A percentile compares a stretch with the other conserved stretches of the same genome.
Conservation (phyloP, 73 alveolate genomes). For the Paramecium caudatum region DNA sequence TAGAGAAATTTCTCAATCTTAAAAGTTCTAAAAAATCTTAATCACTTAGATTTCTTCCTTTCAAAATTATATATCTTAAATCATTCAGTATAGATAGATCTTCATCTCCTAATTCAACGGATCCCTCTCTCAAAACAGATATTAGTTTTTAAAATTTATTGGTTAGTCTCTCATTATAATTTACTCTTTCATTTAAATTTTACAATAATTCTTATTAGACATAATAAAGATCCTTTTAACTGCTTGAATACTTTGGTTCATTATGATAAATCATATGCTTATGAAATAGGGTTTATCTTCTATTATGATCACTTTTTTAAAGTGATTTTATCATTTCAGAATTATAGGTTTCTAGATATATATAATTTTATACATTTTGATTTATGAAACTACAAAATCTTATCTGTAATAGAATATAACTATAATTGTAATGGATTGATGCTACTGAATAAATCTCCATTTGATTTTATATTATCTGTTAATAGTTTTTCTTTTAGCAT, state of each 20-base stretch:
- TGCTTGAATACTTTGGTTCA: conserved; percentile 17
- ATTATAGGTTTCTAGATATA: conserved; percentile 29
- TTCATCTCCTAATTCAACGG: conserved; percentile 44
- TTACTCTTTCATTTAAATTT: conserved; percentile 20
- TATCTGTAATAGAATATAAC: conserved; percentile 57
- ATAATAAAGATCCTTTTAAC: conserved; percentile 14
- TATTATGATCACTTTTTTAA: conserved; percentile 65
- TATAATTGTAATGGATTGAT: conserved; percentile 52
- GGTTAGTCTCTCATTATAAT: conserved; percentile 58
- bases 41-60: conserved; percentile 65
- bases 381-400: conserved; percentile 8
- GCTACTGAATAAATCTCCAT: conserved; percentile 35
- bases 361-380: conserved; percentile 40
- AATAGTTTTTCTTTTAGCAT: conserved; percentile 47
- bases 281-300: conserved; percentile 63
- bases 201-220: background rate
- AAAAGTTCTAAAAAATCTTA: conserved; percentile 50
- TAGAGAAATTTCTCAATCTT: conserved; percentile 27
- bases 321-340: conserved; percentile 33
- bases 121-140: conserved; percentile 42
- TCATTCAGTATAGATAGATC: conserved; percentile 23
- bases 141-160: conserved; percentile 36
- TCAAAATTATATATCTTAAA: conserved; percentile 27
- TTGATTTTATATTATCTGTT: conserved; percentile 36
- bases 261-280: conserved; percentile 47